Conservation (phyloP, 208 protist genomes). For the Leishmania aethiopica region DNA sequence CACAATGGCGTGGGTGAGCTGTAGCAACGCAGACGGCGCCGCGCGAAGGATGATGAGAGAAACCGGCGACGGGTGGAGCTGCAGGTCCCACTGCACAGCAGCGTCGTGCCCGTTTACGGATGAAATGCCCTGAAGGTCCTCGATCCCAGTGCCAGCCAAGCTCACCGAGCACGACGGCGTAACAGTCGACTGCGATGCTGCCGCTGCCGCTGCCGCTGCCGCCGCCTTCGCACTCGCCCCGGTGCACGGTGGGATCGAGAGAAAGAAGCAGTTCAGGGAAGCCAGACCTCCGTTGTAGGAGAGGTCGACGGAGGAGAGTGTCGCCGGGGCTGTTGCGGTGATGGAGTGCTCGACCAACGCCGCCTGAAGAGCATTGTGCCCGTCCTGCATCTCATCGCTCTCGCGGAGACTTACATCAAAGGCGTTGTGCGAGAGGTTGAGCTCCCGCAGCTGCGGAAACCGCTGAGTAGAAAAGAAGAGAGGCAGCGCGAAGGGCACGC, state of each 20-base stretch:
- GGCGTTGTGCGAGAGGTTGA: constrained; percentile 74
- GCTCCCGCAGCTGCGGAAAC: constrained; percentile 53
- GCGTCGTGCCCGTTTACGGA: constrained; percentile 18
- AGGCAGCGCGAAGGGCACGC: constrained; percentile 51
- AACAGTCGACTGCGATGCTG: neutral
- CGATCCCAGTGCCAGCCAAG: constrained; percentile 17
- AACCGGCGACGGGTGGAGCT: constrained; percentile 38
- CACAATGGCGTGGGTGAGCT: constrained; percentile 25
- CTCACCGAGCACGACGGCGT: constrained; percentile 8
- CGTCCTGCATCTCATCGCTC: constrained; percentile 56
- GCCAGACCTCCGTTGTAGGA: constrained; percentile 48
- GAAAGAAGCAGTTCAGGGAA: constrained; percentile 56
- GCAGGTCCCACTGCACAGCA: constrained; percentile 18
- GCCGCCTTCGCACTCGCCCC: constrained; percentile 6
- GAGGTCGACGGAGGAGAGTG: constrained; percentile 36
- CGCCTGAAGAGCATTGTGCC: constrained; percentile 1
- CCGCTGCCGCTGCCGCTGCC: neutral
- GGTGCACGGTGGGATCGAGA: constrained; percentile 11
- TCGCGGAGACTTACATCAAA: constrained; percentile 49
- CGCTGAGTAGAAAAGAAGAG: constrained; percentile 61
- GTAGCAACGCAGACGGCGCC: constrained; percentile 13
- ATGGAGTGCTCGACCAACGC: neutral
- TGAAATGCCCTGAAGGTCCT: constrained; percentile 40
- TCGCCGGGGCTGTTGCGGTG: neutral
- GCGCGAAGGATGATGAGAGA: constrained; percentile 26